Conservation (phyloP, 495 filamentous ascomycete genomes). For the Penicillium egyptiacum region DNA sequence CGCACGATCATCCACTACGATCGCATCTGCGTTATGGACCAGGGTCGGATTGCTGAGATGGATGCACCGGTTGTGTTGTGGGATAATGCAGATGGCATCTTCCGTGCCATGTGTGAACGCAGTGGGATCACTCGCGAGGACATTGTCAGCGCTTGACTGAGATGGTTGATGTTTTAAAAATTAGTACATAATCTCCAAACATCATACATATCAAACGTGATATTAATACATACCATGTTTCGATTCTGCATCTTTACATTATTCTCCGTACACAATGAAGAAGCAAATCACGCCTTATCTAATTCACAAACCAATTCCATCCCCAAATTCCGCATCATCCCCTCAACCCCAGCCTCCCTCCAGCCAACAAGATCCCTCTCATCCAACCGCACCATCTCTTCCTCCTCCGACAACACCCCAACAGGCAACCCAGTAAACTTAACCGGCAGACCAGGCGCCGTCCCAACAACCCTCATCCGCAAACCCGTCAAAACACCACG, state of each 20-base stretch:
- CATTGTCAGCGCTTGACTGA: constrained; percentile 25
- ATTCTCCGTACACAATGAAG: background rate
- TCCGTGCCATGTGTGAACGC: constrained; percentile 87
- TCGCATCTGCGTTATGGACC: constrained; percentile 93
- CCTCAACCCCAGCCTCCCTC: constrained; percentile 26
- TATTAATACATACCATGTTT: background rate
- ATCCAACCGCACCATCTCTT: constrained; percentile 25
- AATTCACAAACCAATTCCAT: constrained; percentile 34
- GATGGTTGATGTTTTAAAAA: background rate
- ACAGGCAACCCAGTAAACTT: constrained; percentile 28
- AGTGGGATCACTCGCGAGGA: constrained; percentile 81
- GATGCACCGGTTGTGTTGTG: constrained; percentile 73
- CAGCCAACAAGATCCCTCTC: constrained; percentile 26
- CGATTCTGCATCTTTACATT: background rate
- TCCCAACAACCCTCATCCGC: constrained; percentile 28
- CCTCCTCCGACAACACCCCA: constrained; percentile 18
- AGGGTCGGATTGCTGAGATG: constrained; percentile 80
- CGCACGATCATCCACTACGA: constrained; percentile 94
- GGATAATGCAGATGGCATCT: constrained; percentile 67
- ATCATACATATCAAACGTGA: background rate
- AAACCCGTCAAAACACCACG: constrained; percentile 21
- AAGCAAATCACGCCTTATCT: constrained; percentile 18
- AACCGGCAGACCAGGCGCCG: constrained; percentile 22
- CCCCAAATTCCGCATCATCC: constrained; percentile 33
- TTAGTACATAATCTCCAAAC: background rate